Evolutionary conservation across 2,329 filamentous ascomycete species (phyloP).

Genomic region (Diplodia mutila): DNA sequence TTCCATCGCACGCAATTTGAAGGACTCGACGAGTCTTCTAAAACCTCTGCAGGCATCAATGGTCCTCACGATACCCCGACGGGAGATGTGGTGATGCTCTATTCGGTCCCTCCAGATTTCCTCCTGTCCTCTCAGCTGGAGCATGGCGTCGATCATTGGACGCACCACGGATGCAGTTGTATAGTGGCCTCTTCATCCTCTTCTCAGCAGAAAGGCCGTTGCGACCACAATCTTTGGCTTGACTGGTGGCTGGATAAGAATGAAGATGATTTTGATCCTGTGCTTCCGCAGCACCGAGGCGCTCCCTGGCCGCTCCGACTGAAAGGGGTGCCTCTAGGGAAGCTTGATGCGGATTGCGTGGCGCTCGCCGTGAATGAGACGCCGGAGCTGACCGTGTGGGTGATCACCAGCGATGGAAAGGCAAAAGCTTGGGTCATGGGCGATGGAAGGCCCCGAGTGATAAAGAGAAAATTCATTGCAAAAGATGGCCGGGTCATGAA

Average conservation of each 20-base stretch:
- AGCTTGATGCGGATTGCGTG: slow-evolving; percentile 47
- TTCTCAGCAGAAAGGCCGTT: not conserved
- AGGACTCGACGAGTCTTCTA: slow-evolving; percentile 35
- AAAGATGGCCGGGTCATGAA: slow-evolving; percentile 36
- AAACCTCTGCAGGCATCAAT: slow-evolving; percentile 39
- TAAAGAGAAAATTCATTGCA: slow-evolving; percentile 31
- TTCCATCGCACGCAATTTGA: not conserved
- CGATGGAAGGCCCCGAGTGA: slow-evolving; percentile 27
- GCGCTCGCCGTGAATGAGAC: slow-evolving; percentile 56
- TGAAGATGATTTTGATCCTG: slow-evolving; percentile 29
- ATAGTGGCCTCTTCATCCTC: not conserved
- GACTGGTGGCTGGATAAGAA: slow-evolving; percentile 6
- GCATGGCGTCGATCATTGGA: slow-evolving; percentile 30
- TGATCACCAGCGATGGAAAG: slow-evolving; percentile 51
- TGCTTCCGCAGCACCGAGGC: slow-evolving; percentile 1
- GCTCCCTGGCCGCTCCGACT: slow-evolving; percentile 55
- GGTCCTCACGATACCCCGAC: slow-evolving; percentile 29
- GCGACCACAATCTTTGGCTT: slow-evolving; percentile 27
- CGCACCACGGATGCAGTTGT: not conserved
- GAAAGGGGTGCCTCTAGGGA: slow-evolving; percentile 54
- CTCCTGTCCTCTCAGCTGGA: slow-evolving; percentile 37
- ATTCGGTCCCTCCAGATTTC: slow-evolving; percentile 57
- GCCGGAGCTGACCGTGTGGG: slow-evolving; percentile 56
- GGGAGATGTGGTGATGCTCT: slow-evolving; percentile 1
- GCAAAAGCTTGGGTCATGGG: slow-evolving; percentile 54